Evolutionary conservation across 169 alveolate species (phyloP), one percentile per base, ranked within the genome.

Genomic region (Plasmodium gaboni): DNA sequence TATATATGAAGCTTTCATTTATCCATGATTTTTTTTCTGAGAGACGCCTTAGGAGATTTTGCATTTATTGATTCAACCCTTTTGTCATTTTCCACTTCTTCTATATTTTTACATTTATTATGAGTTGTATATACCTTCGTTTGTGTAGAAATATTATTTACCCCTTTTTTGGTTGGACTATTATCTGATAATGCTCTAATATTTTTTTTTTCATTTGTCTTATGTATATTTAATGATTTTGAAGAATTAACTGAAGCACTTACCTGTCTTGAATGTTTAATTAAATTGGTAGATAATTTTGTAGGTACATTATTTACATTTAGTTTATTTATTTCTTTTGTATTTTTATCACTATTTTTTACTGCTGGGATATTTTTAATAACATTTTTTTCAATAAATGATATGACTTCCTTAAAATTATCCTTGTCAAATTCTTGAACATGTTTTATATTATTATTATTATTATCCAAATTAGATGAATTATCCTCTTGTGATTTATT

Each of bases 331-430:
- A 32, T 61, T 9, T 55, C 24, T 17, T 24, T 24, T 24, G 2
- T 28, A 28, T 7, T 50, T 7, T 61, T 61, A 22, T 61, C 28
- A 61, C 50, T 76, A 19, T 19, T 42, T 22, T 59, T 50, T 51
- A 65, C 10, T 38, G 72, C 19, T n/a, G 59, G 73, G 2, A 72
- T 46, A 64, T 76, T 76, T 76, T 76, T 76, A 26, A 76, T 76
- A 42, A 76, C 89, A 68, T 76, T 76, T 44, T 76, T 13, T 59
- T 76, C 89, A 8, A 76, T 76, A 65, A 76, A 76, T 7, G 89
- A 76, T 64, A 76, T 76, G 17, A 76, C 48, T 64, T 76, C 89
- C 7, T 76, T 76, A 53, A 76, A 76, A 57, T 76, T 63, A 22
- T 76, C 53, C 48, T 76, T 63, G 44, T 76, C 70, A 48, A 76